Base-by-base conservation (phyloP, 345 rosid species). In the Arabidopsis arenosa region DNA sequence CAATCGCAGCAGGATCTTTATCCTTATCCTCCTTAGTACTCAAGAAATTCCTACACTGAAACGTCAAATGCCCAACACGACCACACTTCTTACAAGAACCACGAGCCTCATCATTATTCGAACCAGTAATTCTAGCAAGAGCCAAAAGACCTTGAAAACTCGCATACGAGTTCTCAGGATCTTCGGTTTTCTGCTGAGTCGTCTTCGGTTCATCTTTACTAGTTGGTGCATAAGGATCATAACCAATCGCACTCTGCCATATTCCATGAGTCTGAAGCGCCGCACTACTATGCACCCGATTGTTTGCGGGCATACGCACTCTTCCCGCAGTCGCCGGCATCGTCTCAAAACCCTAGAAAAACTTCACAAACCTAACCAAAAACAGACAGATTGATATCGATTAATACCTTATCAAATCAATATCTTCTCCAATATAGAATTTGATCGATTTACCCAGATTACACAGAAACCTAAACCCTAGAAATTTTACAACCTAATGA, bases 301-400 rank as follows among this genome's bases (percentile, higher is more conserved):
- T 95, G 89, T 95, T 92, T 44, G 98, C 99, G 7, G 98, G 99
- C 97, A 95, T 95, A 72, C 99, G 99, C 79, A 95, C 99, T 82
- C 99, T 84, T 10, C 99, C 99, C n/a, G 99, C 98, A 1, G 98
- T 95, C 33, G 99, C 99, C 83, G 98, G 99, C 98, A 95, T 95
- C 90, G 83, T 92, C 36, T 51, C 74, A 11, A 18, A 73, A 13
- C 66, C 54, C 40, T 78, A 78, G 35, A 35, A 47, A 28, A 28
- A 21, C 13, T 9, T 41, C 73, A 52, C 68, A 66, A 68, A 78
- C 76, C 76, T 72, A 66, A 36, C n/a, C 48, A 62, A 45, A 40
- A 59, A 5, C n/a, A 41, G 13, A 26, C 5, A 15, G 37, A 28
- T 28, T 1, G 3, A 1, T 2, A 28, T 28, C 2, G 30, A 28